Conservation (phyloP, 1,139 yeast genomes). For the Yamadazyma spencermartinsiae region DNA sequence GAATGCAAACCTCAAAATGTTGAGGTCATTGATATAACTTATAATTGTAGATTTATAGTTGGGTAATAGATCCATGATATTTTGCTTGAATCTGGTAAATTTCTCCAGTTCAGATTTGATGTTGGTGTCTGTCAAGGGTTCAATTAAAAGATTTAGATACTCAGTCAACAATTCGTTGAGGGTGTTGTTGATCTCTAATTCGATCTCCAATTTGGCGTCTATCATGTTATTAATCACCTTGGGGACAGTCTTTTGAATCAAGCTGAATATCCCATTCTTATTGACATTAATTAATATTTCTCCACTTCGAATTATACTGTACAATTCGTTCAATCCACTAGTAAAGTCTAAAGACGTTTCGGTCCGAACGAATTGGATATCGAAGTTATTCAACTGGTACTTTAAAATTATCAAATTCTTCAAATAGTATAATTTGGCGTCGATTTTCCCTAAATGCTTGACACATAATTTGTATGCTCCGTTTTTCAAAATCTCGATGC, state of each 20-base stretch:
- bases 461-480: slow-evolving; percentile 47
- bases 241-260: slow-evolving; percentile 74
- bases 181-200: slow-evolving; percentile 66
- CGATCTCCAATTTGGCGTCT: slow-evolving; percentile 80
- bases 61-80: slow-evolving; percentile 54
- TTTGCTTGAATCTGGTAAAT: slow-evolving; percentile 42
- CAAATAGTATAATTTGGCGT: slow-evolving; percentile 66
- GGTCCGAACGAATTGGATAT: slow-evolving; percentile 71
- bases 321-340: slow-evolving; percentile 61
- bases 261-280: slow-evolving; percentile 49
- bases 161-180: slow-evolving; percentile 61
- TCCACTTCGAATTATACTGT: slow-evolving; percentile 45
- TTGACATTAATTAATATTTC: slow-evolving; percentile 32
- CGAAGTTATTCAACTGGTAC: slow-evolving; percentile 73
- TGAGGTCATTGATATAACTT: slow-evolving; percentile 43
- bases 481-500: slow-evolving; percentile 57
- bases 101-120: slow-evolving; percentile 27
- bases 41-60: slow-evolving; percentile 52
- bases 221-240: slow-evolving; percentile 81
- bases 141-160: slow-evolving; percentile 37
- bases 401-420: slow-evolving; percentile 71
- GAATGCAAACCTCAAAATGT: slow-evolving; percentile 33
- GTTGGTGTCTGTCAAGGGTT: slow-evolving; percentile 25
- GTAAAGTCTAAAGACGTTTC: slow-evolving; percentile 82
- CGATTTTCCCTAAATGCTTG: slow-evolving; percentile 47